Base-by-base conservation (phyloP, 768 basidiomycete genomes). In the Tulasnella sp. region DNA sequence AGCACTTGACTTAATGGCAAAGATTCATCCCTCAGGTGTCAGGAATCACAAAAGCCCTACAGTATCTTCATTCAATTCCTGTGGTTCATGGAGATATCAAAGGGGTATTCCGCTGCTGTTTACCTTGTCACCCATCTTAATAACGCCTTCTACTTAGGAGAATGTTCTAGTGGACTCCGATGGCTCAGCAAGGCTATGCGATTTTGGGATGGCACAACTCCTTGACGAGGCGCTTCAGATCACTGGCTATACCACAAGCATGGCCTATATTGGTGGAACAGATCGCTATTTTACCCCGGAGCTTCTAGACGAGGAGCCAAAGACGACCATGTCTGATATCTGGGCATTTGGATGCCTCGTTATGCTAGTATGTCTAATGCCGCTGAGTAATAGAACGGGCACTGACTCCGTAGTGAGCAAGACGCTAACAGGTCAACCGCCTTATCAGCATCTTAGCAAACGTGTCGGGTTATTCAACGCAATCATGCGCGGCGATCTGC, bases 81-180 rank as follows among this genome's bases (percentile, higher is more conserved):
- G 40, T 58, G 2, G 57, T 56, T 13, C 57, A 58, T 28, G 53
- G 54, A 6, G 57, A 58, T 35, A 32, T 58, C 24, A 56, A 56
- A 49, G 52, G 48, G n/a, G 57, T 58, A 28, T 5, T n/a, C 16
- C n/a, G n/a, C n/a, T 29, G 16, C n/a, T 6, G 1, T 33, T 22
- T 12, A 16, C n/a, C 25, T 5, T 3, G n/a, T 15, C 13, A 15
- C 1, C 13, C 40, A 24, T 10, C 28, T 24, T 31, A 28, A 28
- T 16, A 2, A 8, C 16, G 15, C 4, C 8, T 5, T n/a, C 20
- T 15, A 27, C 2, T 5, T 20, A 51, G 49, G 40, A 42, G 13
- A 51, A 51, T 24, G 39, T 51, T 4, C 15, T 51, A 9, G 39
- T 51, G 16, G 35, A 51, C 20, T 39, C 41, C 25, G 10, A 51